Conservation (phyloP, 768 basidiomycete species). For the Hygrocybe punicea region DNA sequence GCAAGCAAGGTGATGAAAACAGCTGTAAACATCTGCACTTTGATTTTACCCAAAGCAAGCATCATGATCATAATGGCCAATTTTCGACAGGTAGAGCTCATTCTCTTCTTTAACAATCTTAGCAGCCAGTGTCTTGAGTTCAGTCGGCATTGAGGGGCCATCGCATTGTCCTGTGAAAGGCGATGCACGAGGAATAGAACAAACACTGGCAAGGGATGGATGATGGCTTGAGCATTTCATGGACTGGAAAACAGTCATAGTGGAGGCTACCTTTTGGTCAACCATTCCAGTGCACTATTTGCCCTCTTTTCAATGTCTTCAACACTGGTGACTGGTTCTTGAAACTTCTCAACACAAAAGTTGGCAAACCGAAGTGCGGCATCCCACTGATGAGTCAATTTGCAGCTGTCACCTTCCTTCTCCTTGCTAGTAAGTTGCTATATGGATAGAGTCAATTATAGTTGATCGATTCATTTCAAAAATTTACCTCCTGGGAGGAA, state of each 20-base stretch:
- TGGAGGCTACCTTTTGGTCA: slow-evolving; percentile 13
- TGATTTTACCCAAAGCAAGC: too few relatives aligned
- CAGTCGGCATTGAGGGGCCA: slow-evolving; percentile 12
- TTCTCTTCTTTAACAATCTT: slow-evolving; percentile 11
- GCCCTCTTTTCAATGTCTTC: slow-evolving; percentile 14
- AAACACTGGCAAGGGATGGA: slow-evolving; percentile 14
- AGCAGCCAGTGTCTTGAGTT: slow-evolving; percentile 12
- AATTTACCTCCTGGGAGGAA: too few relatives aligned
- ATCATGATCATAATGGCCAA: too few relatives aligned
- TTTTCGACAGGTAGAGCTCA: too few relatives aligned
- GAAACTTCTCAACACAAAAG: slow-evolving; percentile 15
- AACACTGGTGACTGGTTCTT: slow-evolving; percentile 9
- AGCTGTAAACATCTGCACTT: too few relatives aligned
- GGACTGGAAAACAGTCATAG: slow-evolving; percentile 5
- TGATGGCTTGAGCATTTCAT: slow-evolving; percentile 8
- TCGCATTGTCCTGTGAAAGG: slow-evolving; percentile 8
- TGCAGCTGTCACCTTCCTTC: slow-evolving; percentile 2
- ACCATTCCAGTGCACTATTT: slow-evolving; percentile 15
- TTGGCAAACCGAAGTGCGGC: slow-evolving; percentile 13
- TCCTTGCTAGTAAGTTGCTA: too few relatives aligned
- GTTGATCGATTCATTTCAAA: too few relatives aligned
- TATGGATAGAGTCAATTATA: too few relatives aligned
- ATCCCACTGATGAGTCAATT: slow-evolving; percentile 15
- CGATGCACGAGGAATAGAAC: slow-evolving; percentile 12
- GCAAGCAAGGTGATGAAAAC: too few relatives aligned